Base-by-base conservation (phyloP, 805 yeast genomes). In the Candida xyloterini region DNA sequence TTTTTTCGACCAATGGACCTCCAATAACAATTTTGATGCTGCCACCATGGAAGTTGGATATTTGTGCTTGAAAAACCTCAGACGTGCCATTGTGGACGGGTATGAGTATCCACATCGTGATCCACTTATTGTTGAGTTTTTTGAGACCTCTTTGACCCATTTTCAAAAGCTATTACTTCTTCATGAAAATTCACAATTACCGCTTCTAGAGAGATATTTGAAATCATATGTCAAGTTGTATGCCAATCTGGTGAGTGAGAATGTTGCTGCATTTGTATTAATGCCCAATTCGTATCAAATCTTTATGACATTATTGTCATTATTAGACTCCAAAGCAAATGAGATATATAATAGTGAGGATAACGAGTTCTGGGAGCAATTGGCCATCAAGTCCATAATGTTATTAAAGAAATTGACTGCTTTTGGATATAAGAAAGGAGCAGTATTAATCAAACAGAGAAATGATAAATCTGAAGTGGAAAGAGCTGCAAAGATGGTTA, bases 81-180 rank as follows among this genome's bases (percentile, higher is more conserved):
- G 95, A 50, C 70, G 95, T 45, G 70, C 84, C 14, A 70, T 88
- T 2, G 80, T 81, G 2, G 91, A 83, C 53, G 95, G 95, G 0
- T 81, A 74, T 50, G 87, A 82, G 32, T 71, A 75, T 45, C 84
- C 87, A 1, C 80, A 85, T 44, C 73, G 80, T 32, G 76, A 75
- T 39, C 69, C 59, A 13, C 72, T 71, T 21, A 72, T 87, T 2
- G 63, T 62, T 11, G 88, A 81, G 36, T 83, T 89, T 46, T 67
- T 87, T 56, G 69, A 67, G 18, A 38, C 71, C 0, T 66, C 84
- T 0, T 64, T 80, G 2, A 67, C 67, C 7, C 89, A 89, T 57
- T 71, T 87, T 40, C 79, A 76, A 48, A 60, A 66, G 10, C 67
- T 87, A 38, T 58, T 84, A 5, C 41, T 66, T 5, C 68, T 74